Conservation (phyloP, 106 monocot genomes). For the Dioscorea alata region DNA sequence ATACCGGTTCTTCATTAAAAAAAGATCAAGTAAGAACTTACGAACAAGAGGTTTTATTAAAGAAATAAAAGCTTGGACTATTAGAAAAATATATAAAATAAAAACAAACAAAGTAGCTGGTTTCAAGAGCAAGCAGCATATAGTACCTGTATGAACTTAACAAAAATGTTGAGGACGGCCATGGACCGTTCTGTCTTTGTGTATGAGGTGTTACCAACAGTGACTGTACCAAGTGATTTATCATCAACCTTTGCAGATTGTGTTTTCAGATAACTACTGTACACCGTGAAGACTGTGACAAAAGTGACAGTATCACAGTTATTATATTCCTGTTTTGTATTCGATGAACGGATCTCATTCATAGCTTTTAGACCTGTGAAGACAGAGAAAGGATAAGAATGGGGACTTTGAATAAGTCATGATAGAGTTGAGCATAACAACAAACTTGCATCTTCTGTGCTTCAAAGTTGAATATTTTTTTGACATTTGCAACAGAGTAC, state of each 20-base stretch:
- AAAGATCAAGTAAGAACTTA: background rate
- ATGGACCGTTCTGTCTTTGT: conserved; percentile 41
- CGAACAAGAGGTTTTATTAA: background rate
- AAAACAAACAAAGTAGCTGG: background rate
- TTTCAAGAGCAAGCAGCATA: background rate
- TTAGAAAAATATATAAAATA: background rate
- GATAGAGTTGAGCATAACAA: background rate
- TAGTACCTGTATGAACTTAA: conserved; percentile 81
- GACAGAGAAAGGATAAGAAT: conserved; percentile 1
- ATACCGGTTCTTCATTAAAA: background rate
- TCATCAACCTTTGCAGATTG: conserved; percentile 3
- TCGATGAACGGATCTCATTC: conserved; percentile 26
- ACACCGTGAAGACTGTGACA: conserved; percentile 74
- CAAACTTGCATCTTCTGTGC: background rate
- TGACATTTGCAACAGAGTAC: background rate
- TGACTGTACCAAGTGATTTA: conserved; percentile 13
- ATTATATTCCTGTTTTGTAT: conserved; percentile 3
- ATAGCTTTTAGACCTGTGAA: conserved; percentile 54
- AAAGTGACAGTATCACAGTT: conserved; percentile 39
- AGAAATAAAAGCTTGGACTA: background rate
- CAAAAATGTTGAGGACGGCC: conserved; percentile 52
- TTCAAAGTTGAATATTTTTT: background rate
- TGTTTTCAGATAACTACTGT: conserved; percentile 21
- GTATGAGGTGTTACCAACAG: conserved; percentile 45
- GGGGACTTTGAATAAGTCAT: background rate